phyloP scores from a whole-genome alignment of 306 rosid species.

The Vigna unguiculata region DNA sequence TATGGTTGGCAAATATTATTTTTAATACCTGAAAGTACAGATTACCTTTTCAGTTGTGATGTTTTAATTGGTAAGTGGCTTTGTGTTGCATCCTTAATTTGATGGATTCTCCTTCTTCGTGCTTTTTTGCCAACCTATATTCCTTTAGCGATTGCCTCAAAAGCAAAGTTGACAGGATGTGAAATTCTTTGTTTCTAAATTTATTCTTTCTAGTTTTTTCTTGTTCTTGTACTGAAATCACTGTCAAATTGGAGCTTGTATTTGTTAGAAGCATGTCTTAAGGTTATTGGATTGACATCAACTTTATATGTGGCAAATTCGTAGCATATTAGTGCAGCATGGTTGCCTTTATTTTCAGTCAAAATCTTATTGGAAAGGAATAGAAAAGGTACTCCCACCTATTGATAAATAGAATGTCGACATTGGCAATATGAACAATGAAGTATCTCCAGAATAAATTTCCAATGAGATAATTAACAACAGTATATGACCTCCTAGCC shows the following conservation, averaged over 20 bases:
- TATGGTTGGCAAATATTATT: constrained; percentile 62
- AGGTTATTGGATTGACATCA: constrained; percentile 43
- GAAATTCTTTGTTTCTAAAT: constrained; percentile 31
- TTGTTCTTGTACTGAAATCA: constrained; percentile 27
- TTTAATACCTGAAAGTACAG: constrained; percentile 65
- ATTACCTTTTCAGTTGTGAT: constrained; percentile 65
- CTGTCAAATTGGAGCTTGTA: constrained; percentile 43
- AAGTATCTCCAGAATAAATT: neutral
- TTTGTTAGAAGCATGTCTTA: constrained; percentile 48
- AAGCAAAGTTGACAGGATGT: constrained; percentile 36
- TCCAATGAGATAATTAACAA: neutral
- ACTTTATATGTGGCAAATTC: constrained; percentile 43
- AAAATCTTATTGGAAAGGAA: neutral
- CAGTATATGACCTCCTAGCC: neutral
- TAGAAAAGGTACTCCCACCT: neutral
- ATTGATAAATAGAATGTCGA: neutral
- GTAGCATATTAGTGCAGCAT: constrained; percentile 16
- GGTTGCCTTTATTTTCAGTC: neutral
- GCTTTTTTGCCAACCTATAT: constrained; percentile 38
- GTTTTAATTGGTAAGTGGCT: constrained; percentile 37
- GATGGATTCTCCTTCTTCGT: constrained; percentile 44
- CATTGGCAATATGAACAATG: neutral
- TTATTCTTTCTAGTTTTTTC: constrained; percentile 3
- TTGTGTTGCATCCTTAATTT: constrained; percentile 30
- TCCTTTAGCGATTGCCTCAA: constrained; percentile 38